These are phyloP conservation scores for Silene coronaria DNA, from an alignment of 179 eudicot species.

Conservation along the genomic window DNA sequence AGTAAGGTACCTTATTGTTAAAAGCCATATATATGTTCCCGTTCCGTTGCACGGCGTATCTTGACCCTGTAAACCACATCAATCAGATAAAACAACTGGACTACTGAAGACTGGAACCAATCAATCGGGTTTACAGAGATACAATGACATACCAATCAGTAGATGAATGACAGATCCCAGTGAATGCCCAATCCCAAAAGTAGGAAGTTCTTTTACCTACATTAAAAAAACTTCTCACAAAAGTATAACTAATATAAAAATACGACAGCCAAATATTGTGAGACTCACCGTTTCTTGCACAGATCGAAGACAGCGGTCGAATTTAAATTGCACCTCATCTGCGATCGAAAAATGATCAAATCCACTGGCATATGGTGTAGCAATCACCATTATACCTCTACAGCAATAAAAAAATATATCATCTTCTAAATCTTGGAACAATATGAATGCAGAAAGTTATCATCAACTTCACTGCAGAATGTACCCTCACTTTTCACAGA, in stretches of 20 bases:
- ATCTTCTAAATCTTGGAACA: constrained; percentile 18
- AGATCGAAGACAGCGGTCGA: constrained; percentile 70
- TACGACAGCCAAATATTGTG: constrained; percentile 1
- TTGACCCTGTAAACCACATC: constrained; percentile 56
- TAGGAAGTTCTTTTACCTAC: constrained; percentile 72
- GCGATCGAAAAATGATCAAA: constrained; percentile 92
- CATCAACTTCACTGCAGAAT: neutral
- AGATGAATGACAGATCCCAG: constrained; percentile 88
- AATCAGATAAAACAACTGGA: constrained; percentile 2
- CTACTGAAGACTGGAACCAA: neutral
- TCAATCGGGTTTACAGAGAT: constrained; percentile 4
- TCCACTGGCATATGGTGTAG: constrained; percentile 99
- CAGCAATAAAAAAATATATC: constrained; percentile 19
- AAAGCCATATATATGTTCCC: constrained; percentile 87
- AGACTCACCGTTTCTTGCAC: constrained; percentile 62
- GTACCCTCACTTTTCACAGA: constrained; percentile 64
- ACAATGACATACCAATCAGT: constrained; percentile 54
- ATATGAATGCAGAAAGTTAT: constrained; percentile 7
- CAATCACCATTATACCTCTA: constrained; percentile 87
- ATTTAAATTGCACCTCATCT: constrained; percentile 91
- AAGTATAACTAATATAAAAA: neutral
- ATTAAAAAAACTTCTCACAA: neutral
- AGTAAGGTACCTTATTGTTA: constrained; percentile 68
- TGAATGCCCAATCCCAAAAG: constrained; percentile 94
- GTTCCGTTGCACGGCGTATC: constrained; percentile 77